A percentile compares a stretch with the other conserved stretches of the same genome.
phyloP scores from a whole-genome alignment of 225 moss, liverwort and hornwort species.

The Physcomitrellopsis africana region DNA sequence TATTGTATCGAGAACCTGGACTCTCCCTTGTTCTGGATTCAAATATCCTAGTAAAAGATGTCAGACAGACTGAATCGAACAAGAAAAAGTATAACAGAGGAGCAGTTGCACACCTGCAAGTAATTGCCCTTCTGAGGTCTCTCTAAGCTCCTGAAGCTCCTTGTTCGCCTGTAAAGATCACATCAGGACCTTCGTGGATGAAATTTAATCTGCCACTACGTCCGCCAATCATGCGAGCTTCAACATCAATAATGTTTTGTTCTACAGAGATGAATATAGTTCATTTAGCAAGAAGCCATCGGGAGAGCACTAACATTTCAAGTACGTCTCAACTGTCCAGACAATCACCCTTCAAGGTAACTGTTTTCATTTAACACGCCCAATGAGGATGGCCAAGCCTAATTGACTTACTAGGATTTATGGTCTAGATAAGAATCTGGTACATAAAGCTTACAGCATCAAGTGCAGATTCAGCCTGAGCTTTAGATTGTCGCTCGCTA shows the following conservation, averaged over 20 bases:
- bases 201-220: slow-evolving; percentile 7
- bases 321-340: slow-evolving; percentile 4
- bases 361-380: not conserved
- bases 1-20: not conserved
- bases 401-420: not conserved
- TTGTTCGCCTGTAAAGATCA: slow-evolving; percentile 42
- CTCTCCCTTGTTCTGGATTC: not conserved
- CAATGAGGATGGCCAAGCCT: not conserved
- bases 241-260: not conserved
- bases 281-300: not conserved
- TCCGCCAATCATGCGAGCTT: not conserved
- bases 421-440: not conserved
- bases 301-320: not conserved
- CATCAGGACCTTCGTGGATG: slow-evolving; percentile 17
- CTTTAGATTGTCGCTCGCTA: slow-evolving; percentile 56
- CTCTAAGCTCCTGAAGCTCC: slow-evolving; percentile 43
- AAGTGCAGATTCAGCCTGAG: slow-evolving; percentile 35
- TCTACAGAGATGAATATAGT: not conserved
- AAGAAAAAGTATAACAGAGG: slow-evolving; percentile 5
- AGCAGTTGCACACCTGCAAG: slow-evolving; percentile 44
- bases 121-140: slow-evolving; percentile 47
- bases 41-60: not conserved
- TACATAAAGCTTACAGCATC: slow-evolving; percentile 40
- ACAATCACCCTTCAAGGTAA: not conserved
- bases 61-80: slow-evolving; percentile 6